These are phyloP conservation scores for Abelmoschus esculentus DNA, from an alignment of 345 rosid genomes.

Conservation along the genomic window DNA sequence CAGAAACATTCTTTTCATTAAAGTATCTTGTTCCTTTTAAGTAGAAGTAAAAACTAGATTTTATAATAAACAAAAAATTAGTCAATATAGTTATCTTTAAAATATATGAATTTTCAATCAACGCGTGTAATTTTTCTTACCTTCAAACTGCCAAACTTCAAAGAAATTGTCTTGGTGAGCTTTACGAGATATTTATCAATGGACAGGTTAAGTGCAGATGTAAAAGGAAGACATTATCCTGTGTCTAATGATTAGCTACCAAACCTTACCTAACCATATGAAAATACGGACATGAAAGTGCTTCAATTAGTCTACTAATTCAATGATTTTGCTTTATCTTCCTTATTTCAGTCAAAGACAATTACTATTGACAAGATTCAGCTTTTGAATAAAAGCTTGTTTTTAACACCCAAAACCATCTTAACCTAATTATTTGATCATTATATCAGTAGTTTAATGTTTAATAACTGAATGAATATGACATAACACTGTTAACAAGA, in stretches of 20 bases:
- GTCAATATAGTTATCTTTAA: too few species aligned
- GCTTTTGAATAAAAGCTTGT: too few species aligned
- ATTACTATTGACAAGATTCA: slow-evolving; percentile 1
- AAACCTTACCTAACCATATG: slow-evolving; percentile 27
- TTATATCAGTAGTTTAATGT: background rate
- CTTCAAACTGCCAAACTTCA: background rate
- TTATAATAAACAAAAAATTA: too few species aligned
- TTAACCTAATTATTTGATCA: slow-evolving; percentile 4
- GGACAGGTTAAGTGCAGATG: background rate
- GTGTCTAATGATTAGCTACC: slow-evolving; percentile 31
- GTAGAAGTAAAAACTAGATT: too few species aligned
- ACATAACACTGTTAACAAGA: background rate
- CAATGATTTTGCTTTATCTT: slow-evolving; percentile 16
- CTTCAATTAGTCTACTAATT: slow-evolving; percentile 10
- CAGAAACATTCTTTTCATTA: too few species aligned
- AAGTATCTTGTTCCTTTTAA: too few species aligned
- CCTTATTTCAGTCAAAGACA: slow-evolving; percentile 14
- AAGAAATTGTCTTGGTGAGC: background rate
- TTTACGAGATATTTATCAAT: background rate
- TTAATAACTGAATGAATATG: slow-evolving; percentile 16
- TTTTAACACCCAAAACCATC: background rate
- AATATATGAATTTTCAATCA: too few species aligned
- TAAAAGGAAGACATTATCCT: background rate
- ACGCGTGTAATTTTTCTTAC: background rate
- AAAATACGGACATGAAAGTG: slow-evolving; percentile 12